Percentiles rank a stretch among this genome's conserved stretches.
phyloP scores from a whole-genome alignment of 805 yeast species.

The Hanseniaspora jakobsenii region DNA sequence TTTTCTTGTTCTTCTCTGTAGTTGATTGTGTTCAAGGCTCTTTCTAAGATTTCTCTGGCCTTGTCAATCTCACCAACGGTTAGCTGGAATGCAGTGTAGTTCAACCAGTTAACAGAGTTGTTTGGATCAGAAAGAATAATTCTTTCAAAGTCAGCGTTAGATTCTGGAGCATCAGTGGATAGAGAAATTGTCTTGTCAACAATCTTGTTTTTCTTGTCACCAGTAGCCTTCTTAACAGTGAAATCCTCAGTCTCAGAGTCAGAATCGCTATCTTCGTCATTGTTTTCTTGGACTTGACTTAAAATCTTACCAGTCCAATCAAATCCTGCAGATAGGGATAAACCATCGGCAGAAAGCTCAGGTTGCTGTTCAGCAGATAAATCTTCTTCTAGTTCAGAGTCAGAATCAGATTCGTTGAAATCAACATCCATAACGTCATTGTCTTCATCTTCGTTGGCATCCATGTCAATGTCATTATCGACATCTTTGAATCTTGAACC shows the following conservation, averaged over 20 bases:
- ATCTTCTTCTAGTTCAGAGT: conserved; percentile 26
- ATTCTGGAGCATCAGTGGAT: conserved; percentile 77
- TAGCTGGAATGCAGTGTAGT: conserved; percentile 94
- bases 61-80: conserved; percentile 88
- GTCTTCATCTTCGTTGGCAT: conserved; percentile 21
- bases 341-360: conserved; percentile 35
- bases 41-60: conserved; percentile 83
- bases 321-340: conserved; percentile 68
- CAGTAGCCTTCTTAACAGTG: conserved; percentile 37
- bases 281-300: conserved; percentile 60
- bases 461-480: conserved; percentile 29
- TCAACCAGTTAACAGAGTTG: conserved; percentile 92
- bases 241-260: conserved; percentile 40
- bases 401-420: conserved; percentile 27
- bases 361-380: conserved; percentile 22
- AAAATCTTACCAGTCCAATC: conserved; percentile 91
- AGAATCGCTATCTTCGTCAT: conserved; percentile 44
- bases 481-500: conserved; percentile 63
- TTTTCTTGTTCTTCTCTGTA: conserved; percentile 89
- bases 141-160: conserved; percentile 84
- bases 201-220: conserved; percentile 31
- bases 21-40: conserved; percentile 82
- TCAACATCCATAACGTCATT: conserved; percentile 25
- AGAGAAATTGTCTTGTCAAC: conserved; percentile 81
- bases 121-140: conserved; percentile 82